Evolutionary conservation across 352 stramenopile species (phyloP), one percentile per base, ranked within the genome.

Genomic region (Phytopythium helicoides): DNA sequence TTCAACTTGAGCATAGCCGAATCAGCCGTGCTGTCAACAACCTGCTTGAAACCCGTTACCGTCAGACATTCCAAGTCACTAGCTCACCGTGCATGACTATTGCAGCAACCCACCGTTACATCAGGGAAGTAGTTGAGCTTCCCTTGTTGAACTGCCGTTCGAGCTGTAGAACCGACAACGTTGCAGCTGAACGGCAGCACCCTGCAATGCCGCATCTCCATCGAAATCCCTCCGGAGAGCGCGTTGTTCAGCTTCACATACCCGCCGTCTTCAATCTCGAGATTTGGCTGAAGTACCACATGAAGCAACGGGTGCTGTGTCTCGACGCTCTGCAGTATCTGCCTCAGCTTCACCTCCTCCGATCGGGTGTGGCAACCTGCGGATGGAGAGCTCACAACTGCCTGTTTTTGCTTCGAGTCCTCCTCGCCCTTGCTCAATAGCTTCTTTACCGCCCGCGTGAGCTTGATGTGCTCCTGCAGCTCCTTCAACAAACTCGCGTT

Each of bases 351-450:
- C 5, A 33, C 28, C 28, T 10, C 9, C 28, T 33, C 28, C 28
- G 28, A 33, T 5, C 28, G 28, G 28, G 5, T 33, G 28, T 33
- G 28, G 28, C 28, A 9, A 9, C 9, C 28, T 9, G 28, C 28
- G 9, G 28, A 10, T 9, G 28, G 28, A 23, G 26, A 26, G 4
- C 12, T 3, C 3, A 16, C 10, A 1, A 14, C 31, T 14, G 9
- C 31, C 21, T 8, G 16, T 6, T 15, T 12, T 2, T 33, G 41
- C 21, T 15, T 33, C 22, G 3, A 16, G 8, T 19, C 16, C 26
- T 26, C 44, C 26, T 50, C 25, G 3, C n/a, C 23, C 11, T 54
- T 47, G 48, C 38, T 39, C 36, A 54, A 22, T 35, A 54, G 36
- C 36, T 39, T 46, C 48, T 54, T 35, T 1, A 54, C 1, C 1